Evolutionary conservation across 1,284 basidiomycete genomes (phyloP), one percentile per base, ranked within the genome.

Genomic region (Ceratobasidium sp.): DNA sequence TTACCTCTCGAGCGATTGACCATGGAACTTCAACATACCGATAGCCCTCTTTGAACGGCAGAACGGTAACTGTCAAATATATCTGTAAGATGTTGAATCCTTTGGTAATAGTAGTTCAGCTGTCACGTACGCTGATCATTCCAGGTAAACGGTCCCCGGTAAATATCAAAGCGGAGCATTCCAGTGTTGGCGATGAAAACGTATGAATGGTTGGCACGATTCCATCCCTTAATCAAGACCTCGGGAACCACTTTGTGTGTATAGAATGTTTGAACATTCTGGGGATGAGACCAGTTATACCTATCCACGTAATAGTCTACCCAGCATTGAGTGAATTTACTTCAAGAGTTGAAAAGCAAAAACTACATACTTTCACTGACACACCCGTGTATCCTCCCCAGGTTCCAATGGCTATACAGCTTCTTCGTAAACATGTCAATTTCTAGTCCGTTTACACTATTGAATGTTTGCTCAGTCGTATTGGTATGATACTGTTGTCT

Each of bases 131-230:
- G 46, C 30, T 70, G 67, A 18, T 70, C 67, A 23, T 70, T 70
- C 67, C 67, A 70, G 41, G 67, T 70, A 28, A 70, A 70, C 2
- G 46, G 44, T 14, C 67, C 67, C 7, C 55, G 67, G 21, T 70
- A 70, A 21, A 70, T 70, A n/a, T 70, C 67, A 13, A 47, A 70
- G 14, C 67, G 67, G 23, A 70, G 16, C 67, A 70, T 70, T 26
- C 67, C 67, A 35, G 13, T 50, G 18, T 70, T 70, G 30, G 46
- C 55, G 28, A 70, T 70, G 26, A 59, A 47, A 18, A 70, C 67
- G n/a, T 59, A 59, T 18, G 67, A 54, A 1, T 35, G 23, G 23
- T 50, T 23, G 18, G 41, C 30, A 18, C 67, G 67, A 23, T 28
- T 59, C 55, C 54, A 70, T 7, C 30, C 44, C 23, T 46, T 44